These are phyloP conservation scores for Fusarium tjaetaba DNA, from an alignment of 2,329 filamentous ascomycete species.

Conservation along the genomic window DNA sequence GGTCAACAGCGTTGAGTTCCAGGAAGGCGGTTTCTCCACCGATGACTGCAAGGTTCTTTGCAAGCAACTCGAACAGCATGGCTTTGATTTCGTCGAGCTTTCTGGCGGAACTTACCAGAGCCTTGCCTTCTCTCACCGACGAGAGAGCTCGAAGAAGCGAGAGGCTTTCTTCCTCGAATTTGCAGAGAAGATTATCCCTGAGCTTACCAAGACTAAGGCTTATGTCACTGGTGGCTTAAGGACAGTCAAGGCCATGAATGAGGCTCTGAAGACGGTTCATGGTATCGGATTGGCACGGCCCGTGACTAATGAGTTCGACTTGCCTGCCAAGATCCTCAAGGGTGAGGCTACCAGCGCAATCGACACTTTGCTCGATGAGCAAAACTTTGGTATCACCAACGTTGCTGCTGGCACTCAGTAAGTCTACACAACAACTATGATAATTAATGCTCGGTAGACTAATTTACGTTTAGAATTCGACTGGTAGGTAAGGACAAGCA, in stretches of 20 bases:
- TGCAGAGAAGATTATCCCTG: slow-evolving; percentile 60
- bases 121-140: slow-evolving; percentile 60
- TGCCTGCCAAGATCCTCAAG: slow-evolving; percentile 42
- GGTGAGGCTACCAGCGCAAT: slow-evolving; percentile 57
- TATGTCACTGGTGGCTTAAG: slow-evolving; percentile 70
- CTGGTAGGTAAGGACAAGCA: slow-evolving; percentile 52
- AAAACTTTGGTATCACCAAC: slow-evolving; percentile 57
- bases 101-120: slow-evolving; percentile 69
- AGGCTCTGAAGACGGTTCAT: slow-evolving; percentile 66
- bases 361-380: slow-evolving; percentile 56
- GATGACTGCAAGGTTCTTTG: slow-evolving; percentile 62
- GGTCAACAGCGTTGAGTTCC: slow-evolving; percentile 67
- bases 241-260: slow-evolving; percentile 65
- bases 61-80: slow-evolving; percentile 56
- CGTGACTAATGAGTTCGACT: slow-evolving; percentile 35
- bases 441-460: neutral
- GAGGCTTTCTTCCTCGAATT: slow-evolving; percentile 71
- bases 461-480: slow-evolving; percentile 37
- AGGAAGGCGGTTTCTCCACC: slow-evolving; percentile 61
- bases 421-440: neutral
- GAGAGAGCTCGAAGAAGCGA: slow-evolving; percentile 63
- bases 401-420: slow-evolving; percentile 48
- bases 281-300: slow-evolving; percentile 66
- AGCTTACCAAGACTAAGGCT: slow-evolving; percentile 60
- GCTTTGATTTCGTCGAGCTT: slow-evolving; percentile 68